Evolutionary conservation across 2,329 filamentous ascomycete species (phyloP), one percentile per base, ranked within the genome.

Genomic region (Claviceps maximensis): DNA sequence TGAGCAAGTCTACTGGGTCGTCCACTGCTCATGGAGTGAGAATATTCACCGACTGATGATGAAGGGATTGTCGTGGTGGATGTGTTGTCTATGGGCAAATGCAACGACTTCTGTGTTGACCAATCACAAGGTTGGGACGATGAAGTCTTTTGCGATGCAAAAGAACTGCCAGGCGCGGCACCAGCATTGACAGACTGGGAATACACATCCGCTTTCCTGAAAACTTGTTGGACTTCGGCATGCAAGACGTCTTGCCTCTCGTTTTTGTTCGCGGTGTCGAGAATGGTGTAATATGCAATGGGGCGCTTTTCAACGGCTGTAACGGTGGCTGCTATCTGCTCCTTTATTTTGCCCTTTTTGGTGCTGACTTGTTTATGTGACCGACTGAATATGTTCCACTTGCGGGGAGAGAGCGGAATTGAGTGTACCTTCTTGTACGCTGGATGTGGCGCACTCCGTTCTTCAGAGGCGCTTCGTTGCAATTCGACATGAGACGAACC

Each of bases 1-100:
- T 91, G 88, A 29, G 83, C 81, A 19, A 95, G 72, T 53, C 89
- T 78, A 62, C 81, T 87, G 7, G 63, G 66, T 29, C 62, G 59
- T 42, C 21, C 12, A 56, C 58, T 27, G 55, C 50, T 38, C 19
- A 54, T n/a, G 53, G 27, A 41, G 47, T 57, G 27, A 50, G 23
- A 31, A 46, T 40, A 33, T 2, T 42, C 47, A 19, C 23, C 50
- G 7, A 40, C 50, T 10, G 49, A 42, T 23, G 50, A 50, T 2
- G 53, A 49, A 41, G 49, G 40, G 29, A 51, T 33, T 25, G 50
- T 46, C 3, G 46, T 52, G 19, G n/a, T 47, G 8, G 50, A 38
- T 27, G 46, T 17, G 36, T 38, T 40, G 36, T 51, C 21, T 50
- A 53, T 13, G 49, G 45, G 44, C 4, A 41, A 27, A n/a, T 50